These are phyloP conservation scores for Populus trichocarpa DNA, from an alignment of 441 rosid species.

Conservation along the genomic window DNA sequence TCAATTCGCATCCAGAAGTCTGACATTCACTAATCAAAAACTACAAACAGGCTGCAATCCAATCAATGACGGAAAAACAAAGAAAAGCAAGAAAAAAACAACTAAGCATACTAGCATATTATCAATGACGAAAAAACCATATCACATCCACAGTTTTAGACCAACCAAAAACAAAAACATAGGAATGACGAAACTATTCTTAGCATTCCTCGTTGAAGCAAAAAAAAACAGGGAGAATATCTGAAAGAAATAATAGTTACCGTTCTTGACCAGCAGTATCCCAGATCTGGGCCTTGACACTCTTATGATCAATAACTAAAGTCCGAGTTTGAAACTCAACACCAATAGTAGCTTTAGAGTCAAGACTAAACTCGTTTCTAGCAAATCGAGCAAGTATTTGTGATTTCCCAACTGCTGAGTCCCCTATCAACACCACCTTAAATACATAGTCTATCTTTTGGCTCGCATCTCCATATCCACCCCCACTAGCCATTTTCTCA, in stretches of 20 bases:
- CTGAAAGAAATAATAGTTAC: constrained; percentile 15
- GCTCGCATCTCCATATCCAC: constrained; percentile 63
- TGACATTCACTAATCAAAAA: too few relatives aligned
- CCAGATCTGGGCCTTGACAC: constrained; percentile 67
- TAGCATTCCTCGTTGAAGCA: not conserved
- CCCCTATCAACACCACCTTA: constrained; percentile 56
- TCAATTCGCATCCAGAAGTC: too few relatives aligned
- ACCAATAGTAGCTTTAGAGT: constrained; percentile 60
- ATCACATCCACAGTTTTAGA: too few relatives aligned
- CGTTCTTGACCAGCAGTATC: constrained; percentile 69
- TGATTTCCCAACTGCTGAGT: constrained; percentile 13
- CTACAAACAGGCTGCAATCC: too few relatives aligned
- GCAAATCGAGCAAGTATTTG: constrained; percentile 53
- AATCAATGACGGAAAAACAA: too few relatives aligned
- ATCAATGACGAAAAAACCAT: too few relatives aligned
- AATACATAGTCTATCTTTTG: constrained; percentile 86
- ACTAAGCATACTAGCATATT: too few relatives aligned
- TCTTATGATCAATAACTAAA: constrained; percentile 48
- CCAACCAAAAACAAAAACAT: too few relatives aligned
- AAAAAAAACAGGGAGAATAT: not conserved
- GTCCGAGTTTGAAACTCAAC: constrained; percentile 58
- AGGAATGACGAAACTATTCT: too few relatives aligned
- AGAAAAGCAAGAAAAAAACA: too few relatives aligned
- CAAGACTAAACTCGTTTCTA: constrained; percentile 48
- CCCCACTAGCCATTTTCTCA: constrained; percentile 33